Conservation (phyloP, 768 basidiomycete genomes). For the Calocera viscosa region DNA sequence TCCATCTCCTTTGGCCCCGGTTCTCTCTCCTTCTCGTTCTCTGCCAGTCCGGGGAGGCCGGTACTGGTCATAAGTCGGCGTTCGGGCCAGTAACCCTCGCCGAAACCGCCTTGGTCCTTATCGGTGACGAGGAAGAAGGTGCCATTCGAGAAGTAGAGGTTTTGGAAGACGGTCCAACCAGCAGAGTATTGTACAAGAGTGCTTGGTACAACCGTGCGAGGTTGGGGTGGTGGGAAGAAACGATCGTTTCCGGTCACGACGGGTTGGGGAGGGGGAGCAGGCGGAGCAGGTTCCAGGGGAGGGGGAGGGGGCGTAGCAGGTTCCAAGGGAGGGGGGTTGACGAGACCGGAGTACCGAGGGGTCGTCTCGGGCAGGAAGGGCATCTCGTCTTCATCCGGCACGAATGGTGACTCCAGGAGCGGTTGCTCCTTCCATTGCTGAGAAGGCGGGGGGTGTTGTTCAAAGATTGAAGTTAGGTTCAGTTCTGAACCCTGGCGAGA, state of each 20-base stretch:
- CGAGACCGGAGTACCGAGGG: neutral
- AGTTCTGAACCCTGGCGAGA: neutral
- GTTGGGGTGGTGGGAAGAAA: neutral
- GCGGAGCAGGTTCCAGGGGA: neutral
- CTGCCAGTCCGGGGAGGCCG: constrained; percentile 45
- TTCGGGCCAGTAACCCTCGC: constrained; percentile 24
- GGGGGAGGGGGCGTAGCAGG: neutral
- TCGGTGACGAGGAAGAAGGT: constrained; percentile 57
- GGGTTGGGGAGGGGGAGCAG: neutral
- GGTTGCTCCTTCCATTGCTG: neutral
- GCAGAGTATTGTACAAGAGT: constrained; percentile 27
- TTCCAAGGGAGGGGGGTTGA: neutral
- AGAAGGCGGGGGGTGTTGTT: neutral
- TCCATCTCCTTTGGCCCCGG: constrained; percentile 53
- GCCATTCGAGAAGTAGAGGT: constrained; percentile 75
- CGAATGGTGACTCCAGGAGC: neutral
- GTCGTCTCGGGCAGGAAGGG: neutral
- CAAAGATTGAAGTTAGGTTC: neutral
- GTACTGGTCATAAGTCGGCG: constrained; percentile 50
- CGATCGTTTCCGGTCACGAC: neutral
- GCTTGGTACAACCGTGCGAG: neutral
- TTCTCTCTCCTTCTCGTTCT: constrained; percentile 53
- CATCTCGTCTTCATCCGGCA: neutral
- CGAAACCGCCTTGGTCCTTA: constrained; percentile 31
- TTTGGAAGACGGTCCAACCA: constrained; percentile 75